These are phyloP conservation scores for Sonneratia alba DNA, from an alignment of 345 rosid genomes.

Conservation along the genomic window DNA sequence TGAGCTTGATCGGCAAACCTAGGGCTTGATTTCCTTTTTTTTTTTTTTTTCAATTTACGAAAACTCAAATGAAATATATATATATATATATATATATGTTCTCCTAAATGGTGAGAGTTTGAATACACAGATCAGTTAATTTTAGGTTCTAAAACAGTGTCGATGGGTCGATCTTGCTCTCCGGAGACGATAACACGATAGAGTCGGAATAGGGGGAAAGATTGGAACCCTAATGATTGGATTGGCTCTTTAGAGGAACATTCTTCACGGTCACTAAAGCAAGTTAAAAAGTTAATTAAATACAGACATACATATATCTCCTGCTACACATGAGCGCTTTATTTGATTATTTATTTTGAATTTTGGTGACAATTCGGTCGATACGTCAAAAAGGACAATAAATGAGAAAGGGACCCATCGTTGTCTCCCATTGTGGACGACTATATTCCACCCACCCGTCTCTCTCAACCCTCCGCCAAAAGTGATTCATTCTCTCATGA, in stretches of 20 bases:
- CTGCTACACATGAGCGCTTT: neutral
- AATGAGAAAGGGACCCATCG: slow-evolving; percentile 1
- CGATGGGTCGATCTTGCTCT: no score
- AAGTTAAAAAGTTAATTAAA: neutral
- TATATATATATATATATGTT: no score
- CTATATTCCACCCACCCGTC: neutral
- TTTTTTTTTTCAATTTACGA: no score
- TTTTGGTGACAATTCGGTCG: slow-evolving; percentile 4
- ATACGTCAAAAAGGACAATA: slow-evolving; percentile 2
- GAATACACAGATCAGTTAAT: no score
- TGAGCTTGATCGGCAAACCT: no score
- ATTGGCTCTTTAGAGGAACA: neutral
- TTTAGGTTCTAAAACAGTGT: no score
- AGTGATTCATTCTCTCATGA: no score
- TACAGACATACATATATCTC: neutral
- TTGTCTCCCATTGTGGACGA: slow-evolving; percentile 2
- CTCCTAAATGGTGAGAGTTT: no score
- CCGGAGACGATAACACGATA: no score
- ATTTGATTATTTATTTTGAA: neutral
- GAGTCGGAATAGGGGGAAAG: neutral
- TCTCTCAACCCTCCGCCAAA: neutral
- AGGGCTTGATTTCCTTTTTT: no score
- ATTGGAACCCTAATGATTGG: neutral
- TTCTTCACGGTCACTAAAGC: neutral
- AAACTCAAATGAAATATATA: no score